Evolutionary conservation across 208 protist species (phyloP).

Genomic region (Trypanosomatidae sp.): DNA sequence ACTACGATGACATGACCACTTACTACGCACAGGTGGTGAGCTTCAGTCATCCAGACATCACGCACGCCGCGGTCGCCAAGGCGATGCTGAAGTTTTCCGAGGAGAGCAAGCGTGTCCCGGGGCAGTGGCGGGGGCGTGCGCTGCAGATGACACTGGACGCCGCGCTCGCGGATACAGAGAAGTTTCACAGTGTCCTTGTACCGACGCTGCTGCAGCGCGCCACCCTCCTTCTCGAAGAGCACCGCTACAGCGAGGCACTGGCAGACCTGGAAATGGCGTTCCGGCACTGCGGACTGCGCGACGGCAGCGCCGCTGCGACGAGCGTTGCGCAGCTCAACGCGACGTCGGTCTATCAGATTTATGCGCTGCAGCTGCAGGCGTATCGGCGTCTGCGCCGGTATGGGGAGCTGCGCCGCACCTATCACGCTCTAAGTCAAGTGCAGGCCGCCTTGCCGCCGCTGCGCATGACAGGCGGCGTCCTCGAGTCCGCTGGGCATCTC

Average conservation of each 20-base stretch:
- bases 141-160: constrained; percentile 75
- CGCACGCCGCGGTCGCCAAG: constrained; percentile 35
- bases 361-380: constrained; percentile 16
- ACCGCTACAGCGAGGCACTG: constrained; percentile 14
- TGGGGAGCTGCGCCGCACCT: constrained; percentile 41
- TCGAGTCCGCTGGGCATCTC: constrained; percentile 90
- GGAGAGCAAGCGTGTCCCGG: constrained; percentile 54
- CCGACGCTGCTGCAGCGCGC: constrained; percentile 83
- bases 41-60: constrained; percentile 42
- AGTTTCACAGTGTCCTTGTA: constrained; percentile 73
- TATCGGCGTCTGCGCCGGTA: constrained; percentile 24
- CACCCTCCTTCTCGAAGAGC: constrained; percentile 14
- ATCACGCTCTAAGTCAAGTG: constrained; percentile 14
- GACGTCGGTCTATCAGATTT: constrained; percentile 13
- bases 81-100: constrained; percentile 94
- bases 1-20: constrained; percentile 87
- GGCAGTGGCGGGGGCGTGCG: constrained; percentile 49
- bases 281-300: constrained; percentile 11
- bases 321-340: constrained; percentile 18
- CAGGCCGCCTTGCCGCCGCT: constrained; percentile 88
- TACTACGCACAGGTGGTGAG: constrained; percentile 75
- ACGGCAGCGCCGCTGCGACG: constrained; percentile 5
- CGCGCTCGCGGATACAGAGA: constrained; percentile 36
- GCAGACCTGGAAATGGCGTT: too few species aligned
- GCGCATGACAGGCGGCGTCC: constrained; percentile 90